These are phyloP conservation scores for Trametes pubescens DNA, from an alignment of 1,284 basidiomycete species.

Conservation along the genomic window DNA sequence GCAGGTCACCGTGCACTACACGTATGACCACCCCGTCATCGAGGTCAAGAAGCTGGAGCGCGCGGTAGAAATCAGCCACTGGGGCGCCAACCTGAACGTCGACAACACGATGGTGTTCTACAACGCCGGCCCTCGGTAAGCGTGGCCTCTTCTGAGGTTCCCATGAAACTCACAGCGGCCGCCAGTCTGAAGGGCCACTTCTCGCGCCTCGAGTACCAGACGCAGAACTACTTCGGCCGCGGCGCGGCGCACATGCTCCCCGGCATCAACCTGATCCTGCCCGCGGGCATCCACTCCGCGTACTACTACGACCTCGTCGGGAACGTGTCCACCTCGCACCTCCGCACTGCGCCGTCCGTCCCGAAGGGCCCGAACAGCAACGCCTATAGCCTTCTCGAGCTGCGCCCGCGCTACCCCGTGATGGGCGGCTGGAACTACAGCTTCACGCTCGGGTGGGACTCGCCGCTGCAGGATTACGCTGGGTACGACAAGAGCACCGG, in stretches of 20 bases:
- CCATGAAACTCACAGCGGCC: background rate
- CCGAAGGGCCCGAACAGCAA: conserved; percentile 61
- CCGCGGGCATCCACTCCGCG: conserved; percentile 79
- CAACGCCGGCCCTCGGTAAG: conserved; percentile 90
- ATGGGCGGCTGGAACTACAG: conserved; percentile 98
- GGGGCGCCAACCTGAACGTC: conserved; percentile 95
- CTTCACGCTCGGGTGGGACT: conserved; percentile 94
- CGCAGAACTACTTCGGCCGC: conserved; percentile 71
- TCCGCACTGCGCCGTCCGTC: conserved; percentile 73
- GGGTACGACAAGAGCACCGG: conserved; percentile 66
- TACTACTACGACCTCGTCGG: conserved; percentile 95
- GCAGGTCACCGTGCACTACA: conserved; percentile 80
- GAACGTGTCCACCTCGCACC: conserved; percentile 94
- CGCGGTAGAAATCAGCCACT: conserved; percentile 92
- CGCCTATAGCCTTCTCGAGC: conserved; percentile 75
- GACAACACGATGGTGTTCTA: conserved; percentile 87
- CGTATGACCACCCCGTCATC: conserved; percentile 81
- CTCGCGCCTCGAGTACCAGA: conserved; percentile 89
- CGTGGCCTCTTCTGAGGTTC: conserved; percentile 25
- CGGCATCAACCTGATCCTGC: conserved; percentile 78
- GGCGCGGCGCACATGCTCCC: conserved; percentile 76
- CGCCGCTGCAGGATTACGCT: conserved; percentile 79
- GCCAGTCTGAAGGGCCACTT: conserved; percentile 93
- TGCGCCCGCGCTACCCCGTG: conserved; percentile 92
- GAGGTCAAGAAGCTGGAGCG: conserved; percentile 80